Evolutionary conservation across 345 rosid species (phyloP).

Genomic region (Diplotaxis tenuifolia): DNA sequence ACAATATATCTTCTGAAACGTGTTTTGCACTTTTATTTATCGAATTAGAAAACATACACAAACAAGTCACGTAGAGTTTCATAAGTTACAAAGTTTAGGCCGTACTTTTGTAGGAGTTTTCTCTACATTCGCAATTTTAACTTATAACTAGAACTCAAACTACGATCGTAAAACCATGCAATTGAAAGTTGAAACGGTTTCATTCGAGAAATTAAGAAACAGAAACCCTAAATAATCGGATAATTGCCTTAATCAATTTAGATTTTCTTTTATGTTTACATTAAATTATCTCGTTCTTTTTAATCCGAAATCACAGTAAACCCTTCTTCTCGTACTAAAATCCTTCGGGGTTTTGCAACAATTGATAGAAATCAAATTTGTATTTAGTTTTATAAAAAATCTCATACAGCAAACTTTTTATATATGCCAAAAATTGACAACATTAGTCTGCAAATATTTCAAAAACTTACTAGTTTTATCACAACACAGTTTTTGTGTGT

Average conservation of each 20-base stretch:
- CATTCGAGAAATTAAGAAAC: not conserved
- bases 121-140: too few relatives aligned
- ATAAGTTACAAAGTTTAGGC: not conserved
- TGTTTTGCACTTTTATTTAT: not conserved
- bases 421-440: not conserved
- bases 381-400: not conserved
- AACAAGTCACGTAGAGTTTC: not conserved
- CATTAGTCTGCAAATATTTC: not conserved
- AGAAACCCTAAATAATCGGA: too few relatives aligned
- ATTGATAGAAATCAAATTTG: not conserved
- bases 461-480: conserved; percentile 13
- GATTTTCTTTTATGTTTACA: too few relatives aligned
- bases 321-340: too few relatives aligned
- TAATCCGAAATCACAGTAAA: too few relatives aligned
- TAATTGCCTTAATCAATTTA: too few relatives aligned
- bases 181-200: not conserved
- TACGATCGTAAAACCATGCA: too few relatives aligned
- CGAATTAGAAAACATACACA: not conserved
- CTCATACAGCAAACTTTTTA: not conserved
- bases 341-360: not conserved
- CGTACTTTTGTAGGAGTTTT: too few relatives aligned
- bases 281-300: too few relatives aligned
- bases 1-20: not conserved
- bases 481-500: conserved; percentile 6
- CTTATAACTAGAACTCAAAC: too few relatives aligned